A percentile compares a stretch with the other conserved stretches of the same genome.
Evolutionary conservation across 768 basidiomycete genomes (phyloP).

Genomic region (Lyophyllum atratum): DNA sequence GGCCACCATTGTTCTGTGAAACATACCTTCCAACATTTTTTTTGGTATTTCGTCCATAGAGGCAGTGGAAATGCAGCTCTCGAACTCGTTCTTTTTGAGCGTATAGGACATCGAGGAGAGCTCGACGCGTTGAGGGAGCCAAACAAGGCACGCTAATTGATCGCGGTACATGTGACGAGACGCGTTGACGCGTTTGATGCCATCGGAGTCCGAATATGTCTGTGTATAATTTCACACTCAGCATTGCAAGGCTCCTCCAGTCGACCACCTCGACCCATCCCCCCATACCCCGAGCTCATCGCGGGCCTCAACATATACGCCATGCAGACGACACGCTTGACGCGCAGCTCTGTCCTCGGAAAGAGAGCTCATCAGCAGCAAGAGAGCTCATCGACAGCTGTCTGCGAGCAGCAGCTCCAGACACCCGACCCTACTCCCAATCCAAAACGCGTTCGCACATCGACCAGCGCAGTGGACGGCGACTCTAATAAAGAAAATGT

Average conservation of each 20-base stretch:
- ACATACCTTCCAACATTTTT: not conserved
- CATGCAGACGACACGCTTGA: slow-evolving; percentile 45
- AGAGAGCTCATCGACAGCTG: slow-evolving; percentile 28
- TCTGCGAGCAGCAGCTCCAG: slow-evolving; percentile 44
- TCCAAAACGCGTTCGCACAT: slow-evolving; percentile 63
- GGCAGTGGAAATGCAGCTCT: not conserved
- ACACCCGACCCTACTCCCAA: slow-evolving; percentile 68
- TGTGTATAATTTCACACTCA: slow-evolving; percentile 22
- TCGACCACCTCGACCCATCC: slow-evolving; percentile 24
- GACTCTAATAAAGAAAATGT: slow-evolving; percentile 79
- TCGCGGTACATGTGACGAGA: slow-evolving; percentile 34
- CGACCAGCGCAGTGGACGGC: slow-evolving; percentile 44
- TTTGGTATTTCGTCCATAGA: not conserved
- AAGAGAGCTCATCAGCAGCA: slow-evolving; percentile 47
- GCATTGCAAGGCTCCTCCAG: slow-evolving; percentile 20
- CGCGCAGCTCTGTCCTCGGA: slow-evolving; percentile 52
- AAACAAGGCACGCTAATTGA: slow-evolving; percentile 20
- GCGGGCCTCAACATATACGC: slow-evolving; percentile 11
- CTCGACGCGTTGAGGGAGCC: slow-evolving; percentile 8
- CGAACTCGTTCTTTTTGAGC: slow-evolving; percentile 2
- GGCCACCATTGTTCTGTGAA: slow-evolving; percentile 3
- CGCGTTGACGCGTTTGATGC: slow-evolving; percentile 40
- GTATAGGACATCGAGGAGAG: slow-evolving; percentile 1
- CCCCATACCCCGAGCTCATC: slow-evolving; percentile 17
- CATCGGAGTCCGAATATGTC: slow-evolving; percentile 38